phyloP scores from a whole-genome alignment of 2,329 filamentous ascomycete species.

The Curvularia verruculosa region DNA sequence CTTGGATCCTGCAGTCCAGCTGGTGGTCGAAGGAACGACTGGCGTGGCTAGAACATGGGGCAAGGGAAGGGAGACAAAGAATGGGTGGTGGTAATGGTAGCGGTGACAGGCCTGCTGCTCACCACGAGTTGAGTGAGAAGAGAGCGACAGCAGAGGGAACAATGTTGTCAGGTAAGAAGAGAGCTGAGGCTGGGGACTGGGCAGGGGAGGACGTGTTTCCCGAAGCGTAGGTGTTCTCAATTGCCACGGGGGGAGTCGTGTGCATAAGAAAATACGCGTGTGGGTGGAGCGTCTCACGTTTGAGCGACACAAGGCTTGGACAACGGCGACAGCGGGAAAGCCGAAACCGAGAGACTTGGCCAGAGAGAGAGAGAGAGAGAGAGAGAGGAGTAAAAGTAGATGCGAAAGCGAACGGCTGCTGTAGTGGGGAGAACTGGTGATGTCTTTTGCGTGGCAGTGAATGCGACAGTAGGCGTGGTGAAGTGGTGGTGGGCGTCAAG shows the following conservation, averaged over 20 bases:
- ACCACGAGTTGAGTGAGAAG: conserved; percentile 39
- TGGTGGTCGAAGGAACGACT: conserved; percentile 43
- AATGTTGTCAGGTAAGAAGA: conserved; percentile 28
- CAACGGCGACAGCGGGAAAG: conserved; percentile 33
- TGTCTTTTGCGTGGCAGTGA: conserved; percentile 26
- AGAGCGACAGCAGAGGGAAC: conserved; percentile 37
- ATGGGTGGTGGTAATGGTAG: conserved; percentile 31
- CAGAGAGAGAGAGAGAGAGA: conserved; percentile 13
- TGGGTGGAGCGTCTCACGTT: conserved; percentile 39
- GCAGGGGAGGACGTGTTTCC: conserved; percentile 17
- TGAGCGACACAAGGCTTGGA: conserved; percentile 38
- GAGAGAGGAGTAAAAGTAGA: conserved; percentile 17
- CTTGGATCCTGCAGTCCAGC: conserved; percentile 43
- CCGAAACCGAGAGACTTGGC: conserved; percentile 17
- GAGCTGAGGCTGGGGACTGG: conserved; percentile 17
- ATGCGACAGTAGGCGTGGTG: conserved; percentile 15
- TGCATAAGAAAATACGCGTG: conserved; percentile 38
- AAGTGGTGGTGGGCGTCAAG: conserved; percentile 16
- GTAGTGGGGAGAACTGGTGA: conserved; percentile 10
- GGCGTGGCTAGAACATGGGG: conserved; percentile 36
- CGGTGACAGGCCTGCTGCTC: conserved; percentile 50
- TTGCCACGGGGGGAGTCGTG: conserved; percentile 28
- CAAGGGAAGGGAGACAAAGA: conserved; percentile 15
- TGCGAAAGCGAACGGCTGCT: no score
- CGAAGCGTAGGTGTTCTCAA: conserved; percentile 17